A percentile compares a stretch with the other conserved stretches of the same genome.
phyloP scores from a whole-genome alignment of 202 grass and related monocot genomes.

The Zoysia matrella region DNA sequence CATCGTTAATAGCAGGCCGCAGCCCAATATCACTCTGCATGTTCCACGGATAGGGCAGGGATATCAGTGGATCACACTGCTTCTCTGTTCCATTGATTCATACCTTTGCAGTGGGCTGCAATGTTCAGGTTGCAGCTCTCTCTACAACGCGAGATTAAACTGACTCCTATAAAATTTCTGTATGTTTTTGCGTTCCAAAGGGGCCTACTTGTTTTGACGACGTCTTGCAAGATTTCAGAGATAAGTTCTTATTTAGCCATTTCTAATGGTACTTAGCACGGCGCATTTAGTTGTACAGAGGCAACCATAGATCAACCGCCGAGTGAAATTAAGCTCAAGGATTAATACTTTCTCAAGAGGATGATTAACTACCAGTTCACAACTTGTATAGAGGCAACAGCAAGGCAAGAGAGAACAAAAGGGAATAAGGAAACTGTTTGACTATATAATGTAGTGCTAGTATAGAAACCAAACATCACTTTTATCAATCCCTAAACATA shows the following conservation, averaged over 20 bases:
- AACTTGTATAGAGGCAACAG: slow-evolving; percentile 25
- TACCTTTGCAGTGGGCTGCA: no score
- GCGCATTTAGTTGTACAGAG: no score
- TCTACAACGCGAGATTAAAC: no score
- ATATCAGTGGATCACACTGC: no score
- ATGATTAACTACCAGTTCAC: slow-evolving; percentile 35
- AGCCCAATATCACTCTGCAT: neutral
- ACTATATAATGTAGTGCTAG: slow-evolving; percentile 38
- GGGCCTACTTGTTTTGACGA: no score
- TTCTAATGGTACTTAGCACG: neutral
- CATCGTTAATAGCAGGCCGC: neutral
- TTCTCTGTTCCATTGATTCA: neutral
- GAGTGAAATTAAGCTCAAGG: neutral
- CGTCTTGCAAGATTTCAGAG: no score
- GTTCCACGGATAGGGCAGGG: neutral
- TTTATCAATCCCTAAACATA: slow-evolving; percentile 74
- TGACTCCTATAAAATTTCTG: no score
- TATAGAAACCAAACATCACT: slow-evolving; percentile 55
- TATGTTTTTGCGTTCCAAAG: no score
- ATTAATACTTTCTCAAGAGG: neutral
- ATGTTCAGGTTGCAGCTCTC: no score
- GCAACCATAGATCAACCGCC: neutral
- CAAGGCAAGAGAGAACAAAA: slow-evolving; percentile 26
- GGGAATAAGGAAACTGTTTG: slow-evolving; percentile 16
- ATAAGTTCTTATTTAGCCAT: neutral